A percentile compares a stretch with the other conserved stretches of the same genome.
phyloP scores from a whole-genome alignment of 257 asterid species.

The Solanum pinnatisectum region DNA sequence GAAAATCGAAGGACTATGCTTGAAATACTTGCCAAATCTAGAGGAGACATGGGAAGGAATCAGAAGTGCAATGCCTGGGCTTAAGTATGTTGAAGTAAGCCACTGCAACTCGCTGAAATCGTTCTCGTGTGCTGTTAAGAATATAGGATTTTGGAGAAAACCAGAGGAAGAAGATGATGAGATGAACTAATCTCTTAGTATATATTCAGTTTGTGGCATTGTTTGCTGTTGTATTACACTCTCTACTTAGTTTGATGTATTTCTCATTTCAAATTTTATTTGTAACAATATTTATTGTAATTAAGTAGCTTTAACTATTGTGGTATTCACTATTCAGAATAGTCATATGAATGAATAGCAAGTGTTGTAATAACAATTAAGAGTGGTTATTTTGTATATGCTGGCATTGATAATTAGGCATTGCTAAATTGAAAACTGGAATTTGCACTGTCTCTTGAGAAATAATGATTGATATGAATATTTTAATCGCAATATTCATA shows the following conservation, averaged over 20 bases:
- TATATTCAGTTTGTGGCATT: not conserved
- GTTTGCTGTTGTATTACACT: not conserved
- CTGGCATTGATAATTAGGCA: too few relatives aligned
- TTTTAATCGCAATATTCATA: too few relatives aligned
- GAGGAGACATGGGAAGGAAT: slow-evolving; percentile 1
- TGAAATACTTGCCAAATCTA: slow-evolving; percentile 14
- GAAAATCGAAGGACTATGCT: slow-evolving; percentile 12
- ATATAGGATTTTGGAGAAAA: not conserved
- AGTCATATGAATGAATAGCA: not conserved
- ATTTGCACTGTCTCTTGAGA: too few relatives aligned
- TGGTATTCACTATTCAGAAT: not conserved
- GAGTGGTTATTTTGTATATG: not conserved
- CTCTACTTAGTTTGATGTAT: not conserved
- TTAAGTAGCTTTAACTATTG: not conserved
- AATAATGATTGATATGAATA: too few relatives aligned
- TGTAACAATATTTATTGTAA: not conserved
- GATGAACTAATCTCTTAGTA: not conserved
- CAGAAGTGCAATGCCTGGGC: not conserved
- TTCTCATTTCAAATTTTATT: not conserved
- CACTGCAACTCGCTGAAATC: slow-evolving; percentile 3
- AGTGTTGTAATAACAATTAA: not conserved
- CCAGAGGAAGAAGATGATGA: not conserved
- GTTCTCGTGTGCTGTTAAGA: not conserved
- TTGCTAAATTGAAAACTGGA: too few relatives aligned
- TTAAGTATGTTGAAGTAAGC: slow-evolving; percentile 6